phyloP scores from a whole-genome alignment of 2,329 filamentous ascomycete genomes.

The Fusarium verticillioides region DNA sequence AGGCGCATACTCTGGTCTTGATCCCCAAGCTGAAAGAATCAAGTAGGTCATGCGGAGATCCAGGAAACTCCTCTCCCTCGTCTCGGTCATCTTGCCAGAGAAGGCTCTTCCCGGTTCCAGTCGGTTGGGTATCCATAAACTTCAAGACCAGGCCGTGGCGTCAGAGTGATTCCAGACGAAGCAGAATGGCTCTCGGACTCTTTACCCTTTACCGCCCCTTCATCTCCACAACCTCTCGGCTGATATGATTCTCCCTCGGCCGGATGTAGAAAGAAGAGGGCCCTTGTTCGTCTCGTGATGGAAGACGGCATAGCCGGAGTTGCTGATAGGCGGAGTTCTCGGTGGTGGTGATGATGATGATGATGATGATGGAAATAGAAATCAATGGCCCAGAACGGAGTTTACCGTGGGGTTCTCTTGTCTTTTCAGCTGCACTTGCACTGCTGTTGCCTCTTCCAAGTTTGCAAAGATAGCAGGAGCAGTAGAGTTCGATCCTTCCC shows the following conservation, averaged over 20 bases:
- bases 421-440: background rate
- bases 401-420: background rate
- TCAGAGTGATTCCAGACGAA: constrained; percentile 2
- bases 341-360: background rate
- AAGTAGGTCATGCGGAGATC: background rate
- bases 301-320: background rate
- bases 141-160: constrained; percentile 13
- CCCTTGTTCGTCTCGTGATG: background rate
- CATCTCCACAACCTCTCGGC: constrained; percentile 14
- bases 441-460: background rate
- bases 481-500: constrained; percentile 5
- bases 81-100: background rate
- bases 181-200: background rate
- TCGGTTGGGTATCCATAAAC: background rate
- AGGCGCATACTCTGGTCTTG: background rate
- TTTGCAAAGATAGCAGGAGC: background rate
- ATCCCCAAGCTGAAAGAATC: background rate
- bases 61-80: background rate
- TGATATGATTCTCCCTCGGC: background rate
- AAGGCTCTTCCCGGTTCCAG: background rate
- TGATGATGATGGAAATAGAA: constrained; percentile 4
- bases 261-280: constrained; percentile 23
- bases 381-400: background rate
- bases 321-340: background rate
- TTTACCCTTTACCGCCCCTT: background rate